These are phyloP conservation scores for Alternaria burnsii DNA, from an alignment of 2,329 filamentous ascomycete species.

Conservation along the genomic window DNA sequence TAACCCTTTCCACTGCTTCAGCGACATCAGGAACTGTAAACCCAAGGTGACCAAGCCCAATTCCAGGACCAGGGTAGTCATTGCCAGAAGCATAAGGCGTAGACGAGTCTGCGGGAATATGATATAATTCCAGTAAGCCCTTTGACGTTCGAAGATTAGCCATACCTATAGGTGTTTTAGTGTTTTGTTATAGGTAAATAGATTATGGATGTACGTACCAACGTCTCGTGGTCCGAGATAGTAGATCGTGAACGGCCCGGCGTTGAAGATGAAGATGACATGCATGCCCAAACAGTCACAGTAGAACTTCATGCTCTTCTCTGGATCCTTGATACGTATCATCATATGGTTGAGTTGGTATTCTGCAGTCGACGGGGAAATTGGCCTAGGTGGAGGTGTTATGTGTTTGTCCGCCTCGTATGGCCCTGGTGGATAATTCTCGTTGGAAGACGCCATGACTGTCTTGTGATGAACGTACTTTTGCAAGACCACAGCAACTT, in stretches of 20 bases:
- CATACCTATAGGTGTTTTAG: slow-evolving; percentile 20
- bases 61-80: slow-evolving; percentile 26
- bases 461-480: neutral
- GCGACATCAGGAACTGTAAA: slow-evolving; percentile 47
- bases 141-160: slow-evolving; percentile 31
- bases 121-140: slow-evolving; percentile 45
- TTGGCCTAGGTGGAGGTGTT: slow-evolving; percentile 34
- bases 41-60: slow-evolving; percentile 48
- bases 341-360: slow-evolving; percentile 47
- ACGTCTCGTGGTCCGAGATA: slow-evolving; percentile 43
- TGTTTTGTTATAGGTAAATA: neutral
- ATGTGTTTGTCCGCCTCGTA: slow-evolving; percentile 35
- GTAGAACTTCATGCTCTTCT: slow-evolving; percentile 41
- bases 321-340: slow-evolving; percentile 44
- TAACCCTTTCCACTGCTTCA: slow-evolving; percentile 31
- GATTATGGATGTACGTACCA: slow-evolving; percentile 9
- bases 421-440: slow-evolving; percentile 32
- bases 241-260: slow-evolving; percentile 47
- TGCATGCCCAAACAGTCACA: slow-evolving; percentile 47
- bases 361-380: slow-evolving; percentile 35
- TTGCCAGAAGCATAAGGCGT: slow-evolving; percentile 39
- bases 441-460: slow-evolving; percentile 21
- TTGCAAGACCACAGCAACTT: neutral
- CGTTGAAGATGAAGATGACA: slow-evolving; percentile 47
- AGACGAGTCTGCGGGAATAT: slow-evolving; percentile 37